A percentile compares a stretch with the other conserved stretches of the same genome.
Conservation (phyloP, 352 stramenopile genomes). For the Nothophytophthora sp. region DNA sequence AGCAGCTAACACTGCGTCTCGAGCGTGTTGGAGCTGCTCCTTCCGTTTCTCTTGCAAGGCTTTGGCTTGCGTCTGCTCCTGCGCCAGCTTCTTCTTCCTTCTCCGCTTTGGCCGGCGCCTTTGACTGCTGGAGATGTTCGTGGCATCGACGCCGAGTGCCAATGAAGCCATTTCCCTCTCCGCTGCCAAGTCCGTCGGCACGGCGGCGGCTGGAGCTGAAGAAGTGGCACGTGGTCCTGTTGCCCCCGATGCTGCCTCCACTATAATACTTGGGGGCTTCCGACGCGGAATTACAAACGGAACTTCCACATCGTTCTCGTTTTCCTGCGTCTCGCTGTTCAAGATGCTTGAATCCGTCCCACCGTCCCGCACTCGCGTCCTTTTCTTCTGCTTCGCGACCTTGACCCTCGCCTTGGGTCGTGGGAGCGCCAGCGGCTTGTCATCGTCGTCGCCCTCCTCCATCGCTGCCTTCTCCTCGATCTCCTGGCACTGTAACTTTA, state of each 20-base stretch:
- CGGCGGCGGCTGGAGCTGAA: too few species aligned
- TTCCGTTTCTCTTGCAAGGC: background rate
- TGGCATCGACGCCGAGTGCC: background rate
- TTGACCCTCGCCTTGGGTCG: background rate
- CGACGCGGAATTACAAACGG: constrained; percentile 39
- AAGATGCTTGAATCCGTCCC: too few species aligned
- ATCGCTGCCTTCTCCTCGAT: constrained; percentile 11
- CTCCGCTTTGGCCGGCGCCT: background rate
- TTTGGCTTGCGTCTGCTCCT: background rate
- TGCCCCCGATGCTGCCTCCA: background rate
- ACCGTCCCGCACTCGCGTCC: too few species aligned
- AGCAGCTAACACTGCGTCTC: background rate
- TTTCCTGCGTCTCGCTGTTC: too few species aligned
- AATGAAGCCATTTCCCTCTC: background rate
- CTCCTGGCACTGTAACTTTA: constrained; percentile 39
- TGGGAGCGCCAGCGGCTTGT: background rate
- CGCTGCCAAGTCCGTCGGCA: too few species aligned
- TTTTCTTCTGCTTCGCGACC: constrained; percentile 1
- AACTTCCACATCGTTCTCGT: background rate
- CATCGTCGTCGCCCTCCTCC: background rate
- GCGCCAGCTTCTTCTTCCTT: too few species aligned
- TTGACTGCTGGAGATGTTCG: background rate
- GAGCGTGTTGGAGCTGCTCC: background rate
- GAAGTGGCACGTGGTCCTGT: background rate
- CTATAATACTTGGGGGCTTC: constrained; percentile 8